Percentiles rank a stretch among this genome's conserved stretches.
phyloP scores from a whole-genome alignment of 352 stramenopile species.

The Globisporangium emineosum region DNA sequence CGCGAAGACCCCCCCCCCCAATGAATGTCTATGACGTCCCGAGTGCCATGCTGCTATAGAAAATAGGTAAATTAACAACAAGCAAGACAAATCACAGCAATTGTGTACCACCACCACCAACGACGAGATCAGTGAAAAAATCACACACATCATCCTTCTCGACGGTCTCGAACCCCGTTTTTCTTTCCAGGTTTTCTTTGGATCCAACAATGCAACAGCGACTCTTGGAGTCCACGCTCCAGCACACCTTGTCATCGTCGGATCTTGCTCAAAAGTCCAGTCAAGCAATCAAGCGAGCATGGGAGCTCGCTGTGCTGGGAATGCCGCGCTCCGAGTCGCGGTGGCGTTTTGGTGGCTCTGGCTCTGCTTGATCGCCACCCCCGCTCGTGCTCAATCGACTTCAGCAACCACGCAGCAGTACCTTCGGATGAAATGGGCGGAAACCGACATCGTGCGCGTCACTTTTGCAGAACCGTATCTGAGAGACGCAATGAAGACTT shows the following conservation, averaged over 20 bases:
- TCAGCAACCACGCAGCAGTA: conserved; percentile 2
- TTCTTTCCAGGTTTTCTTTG: background rate
- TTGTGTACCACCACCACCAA: background rate
- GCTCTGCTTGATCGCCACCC: background rate
- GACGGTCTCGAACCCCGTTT: background rate
- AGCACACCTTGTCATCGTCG: background rate
- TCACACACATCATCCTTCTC: background rate
- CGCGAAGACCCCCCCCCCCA: background rate
- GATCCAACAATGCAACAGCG: background rate
- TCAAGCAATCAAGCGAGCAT: background rate
- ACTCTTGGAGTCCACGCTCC: background rate
- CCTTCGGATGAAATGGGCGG: conserved; percentile 23
- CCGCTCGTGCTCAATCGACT: background rate
- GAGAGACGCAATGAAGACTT: conserved; percentile 20
- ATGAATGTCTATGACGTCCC: background rate
- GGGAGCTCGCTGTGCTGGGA: background rate
- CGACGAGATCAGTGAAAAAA: no score
- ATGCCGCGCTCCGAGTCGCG: background rate
- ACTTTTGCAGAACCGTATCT: conserved; percentile 26
- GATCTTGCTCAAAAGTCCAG: background rate
- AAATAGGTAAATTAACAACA: conserved; percentile 4
- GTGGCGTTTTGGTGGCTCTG: background rate
- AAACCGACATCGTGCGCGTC: conserved; percentile 29
- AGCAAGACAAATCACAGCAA: background rate
- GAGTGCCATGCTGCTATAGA: background rate